Evolutionary conservation across 225 moss, liverwort and hornwort genomes (phyloP).

Genomic region (Neckera pumila): DNA sequence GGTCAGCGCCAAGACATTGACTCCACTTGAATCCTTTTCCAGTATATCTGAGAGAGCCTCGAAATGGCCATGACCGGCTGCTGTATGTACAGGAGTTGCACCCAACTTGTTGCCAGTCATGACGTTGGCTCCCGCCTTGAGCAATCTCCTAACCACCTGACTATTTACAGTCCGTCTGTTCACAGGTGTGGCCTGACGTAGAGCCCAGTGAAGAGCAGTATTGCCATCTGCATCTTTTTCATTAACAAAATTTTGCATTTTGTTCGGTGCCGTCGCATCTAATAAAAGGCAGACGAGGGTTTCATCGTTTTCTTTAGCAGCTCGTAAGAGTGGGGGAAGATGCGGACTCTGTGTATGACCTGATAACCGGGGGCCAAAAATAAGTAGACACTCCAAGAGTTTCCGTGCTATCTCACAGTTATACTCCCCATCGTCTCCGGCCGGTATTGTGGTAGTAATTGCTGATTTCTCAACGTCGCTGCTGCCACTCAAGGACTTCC

Average conservation of each 20-base stretch:
- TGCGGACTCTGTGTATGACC: constrained; percentile 84
- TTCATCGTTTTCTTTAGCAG: constrained; percentile 86
- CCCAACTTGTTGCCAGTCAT: constrained; percentile 87
- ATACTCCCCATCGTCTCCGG: constrained; percentile 58
- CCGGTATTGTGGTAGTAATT: constrained; percentile 6
- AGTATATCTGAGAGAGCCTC: constrained; percentile 82
- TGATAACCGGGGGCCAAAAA: constrained; percentile 74
- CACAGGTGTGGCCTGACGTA: constrained; percentile 90
- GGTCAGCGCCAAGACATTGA: constrained; percentile 86
- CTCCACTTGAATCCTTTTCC: constrained; percentile 82
- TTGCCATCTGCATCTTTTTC: constrained; percentile 87
- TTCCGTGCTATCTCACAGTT: constrained; percentile 84
- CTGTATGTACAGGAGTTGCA: constrained; percentile 88
- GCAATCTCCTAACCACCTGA: constrained; percentile 73
- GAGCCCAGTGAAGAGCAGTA: constrained; percentile 89
- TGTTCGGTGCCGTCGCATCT: constrained; percentile 63
- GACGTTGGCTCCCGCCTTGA: constrained; percentile 84
- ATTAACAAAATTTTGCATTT: constrained; percentile 45
- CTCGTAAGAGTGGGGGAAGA: constrained; percentile 82
- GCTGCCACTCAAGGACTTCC: constrained; percentile 56
- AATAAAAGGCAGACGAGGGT: constrained; percentile 56
- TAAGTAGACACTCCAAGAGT: constrained; percentile 84
- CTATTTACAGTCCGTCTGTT: constrained; percentile 87
- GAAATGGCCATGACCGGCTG: constrained; percentile 92
- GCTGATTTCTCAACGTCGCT: constrained; percentile 57